A percentile compares a stretch with the other conserved stretches of the same genome.
phyloP scores from a whole-genome alignment of 257 asterid species.

The Capsicum pubescens region DNA sequence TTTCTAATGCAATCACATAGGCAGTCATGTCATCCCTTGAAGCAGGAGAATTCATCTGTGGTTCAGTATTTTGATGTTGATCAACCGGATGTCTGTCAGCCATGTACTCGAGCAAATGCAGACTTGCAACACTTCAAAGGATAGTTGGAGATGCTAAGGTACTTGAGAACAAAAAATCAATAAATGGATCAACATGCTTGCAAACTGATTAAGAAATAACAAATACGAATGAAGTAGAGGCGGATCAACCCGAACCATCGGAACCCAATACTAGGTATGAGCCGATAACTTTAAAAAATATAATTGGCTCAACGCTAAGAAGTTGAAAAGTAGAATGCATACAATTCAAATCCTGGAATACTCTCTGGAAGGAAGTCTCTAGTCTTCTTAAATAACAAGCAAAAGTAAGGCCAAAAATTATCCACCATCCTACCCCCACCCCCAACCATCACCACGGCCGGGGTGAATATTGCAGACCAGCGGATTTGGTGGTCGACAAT shows the following conservation, averaged over 20 bases:
- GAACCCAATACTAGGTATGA: neutral
- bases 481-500: no score
- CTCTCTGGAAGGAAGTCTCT: neutral
- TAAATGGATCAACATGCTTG: neutral
- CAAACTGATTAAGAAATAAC: neutral
- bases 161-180: neutral
- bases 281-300: no score
- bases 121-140: neutral
- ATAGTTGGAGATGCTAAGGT: neutral
- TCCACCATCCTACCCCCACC: neutral
- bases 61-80: constrained; percentile 48
- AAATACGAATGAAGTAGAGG: neutral
- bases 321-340: no score
- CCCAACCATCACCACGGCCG: neutral
- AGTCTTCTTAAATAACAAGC: neutral
- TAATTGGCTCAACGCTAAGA: no score
- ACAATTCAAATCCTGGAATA: no score
- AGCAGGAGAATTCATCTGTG: constrained; percentile 50
- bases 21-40: constrained; percentile 74
- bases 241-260: neutral
- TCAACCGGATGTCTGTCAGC: constrained; percentile 70
- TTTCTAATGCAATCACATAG: constrained; percentile 84
- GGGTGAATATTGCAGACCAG: no score
- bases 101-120: constrained; percentile 40
- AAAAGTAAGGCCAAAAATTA: neutral